Evolutionary conservation across 345 rosid genomes (phyloP), one percentile per base, ranked within the genome.

Genomic region (Eucalyptus microcorys): DNA sequence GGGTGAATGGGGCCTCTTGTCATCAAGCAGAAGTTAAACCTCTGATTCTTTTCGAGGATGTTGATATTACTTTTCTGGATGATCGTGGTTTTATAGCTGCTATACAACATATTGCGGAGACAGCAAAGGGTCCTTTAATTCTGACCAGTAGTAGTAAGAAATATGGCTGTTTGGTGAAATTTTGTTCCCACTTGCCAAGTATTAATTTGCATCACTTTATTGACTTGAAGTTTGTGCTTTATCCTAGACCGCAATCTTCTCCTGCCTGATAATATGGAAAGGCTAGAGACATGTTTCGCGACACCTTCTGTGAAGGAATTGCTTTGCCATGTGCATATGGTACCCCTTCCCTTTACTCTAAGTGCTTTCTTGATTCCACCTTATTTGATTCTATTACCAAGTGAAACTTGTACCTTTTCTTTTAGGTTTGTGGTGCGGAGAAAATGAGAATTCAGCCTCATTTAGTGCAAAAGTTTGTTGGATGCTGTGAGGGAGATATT

Each of bases 11-110:
- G 80, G 42, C 45, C 90, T 90, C 90, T 80, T 89, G 59, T 89
- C 89, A 89, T 87, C 91, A 55, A 91, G 90, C 88, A 87, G 94
- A 91, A 89, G 86, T 93, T 88, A 96, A 94, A 91, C 93, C 96
- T 86, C 94, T 98, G 91, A 94, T 97, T 92, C 96, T 98, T 89
- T 94, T 98, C 79, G 99, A 98, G 93, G 99, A 98, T 92, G 98
- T 98, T 87, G 99, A 98, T 91, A 90, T 98, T 89, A 87, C 89
- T 89, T 97, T 96, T 88, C 92, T 95, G 50, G 99, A 98, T 90
- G 99, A 98, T 90, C 97, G 97, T 91, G 99, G 99, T 92, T 95
- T 98, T 90, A 88, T 96, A 83, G 89, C 96, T 87, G 95, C 99
- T 79, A 93, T 98, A 83, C 96, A 97, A 93, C 96, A 96, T 89